These are phyloP conservation scores for Azolla pinnata DNA, from an alignment of 75 land plant genomes.

Conservation along the genomic window DNA sequence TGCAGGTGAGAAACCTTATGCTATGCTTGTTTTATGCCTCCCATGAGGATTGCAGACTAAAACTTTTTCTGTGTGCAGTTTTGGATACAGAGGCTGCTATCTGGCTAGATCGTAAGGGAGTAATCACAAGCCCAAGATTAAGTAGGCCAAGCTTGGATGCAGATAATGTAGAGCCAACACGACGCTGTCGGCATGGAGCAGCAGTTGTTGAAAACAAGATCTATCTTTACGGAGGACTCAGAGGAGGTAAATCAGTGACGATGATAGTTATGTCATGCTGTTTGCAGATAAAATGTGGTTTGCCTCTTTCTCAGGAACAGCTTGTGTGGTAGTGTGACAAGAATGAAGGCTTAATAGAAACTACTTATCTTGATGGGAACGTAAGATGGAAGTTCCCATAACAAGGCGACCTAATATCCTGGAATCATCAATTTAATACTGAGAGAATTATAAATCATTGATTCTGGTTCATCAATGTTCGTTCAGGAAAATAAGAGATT, in stretches of 20 bases:
- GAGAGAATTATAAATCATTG: too few relatives aligned
- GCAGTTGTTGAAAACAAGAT: conserved; percentile 65
- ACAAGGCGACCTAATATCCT: too few relatives aligned
- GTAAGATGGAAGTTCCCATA: too few relatives aligned
- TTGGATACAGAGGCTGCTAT: conserved; percentile 81
- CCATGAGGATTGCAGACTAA: too few relatives aligned
- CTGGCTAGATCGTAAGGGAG: conserved; percentile 76
- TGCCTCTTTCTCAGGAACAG: neutral
- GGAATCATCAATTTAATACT: too few relatives aligned
- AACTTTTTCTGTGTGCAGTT: conserved; percentile 31
- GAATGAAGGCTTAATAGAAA: too few relatives aligned
- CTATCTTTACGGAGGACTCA: conserved; percentile 76
- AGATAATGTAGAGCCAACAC: conserved; percentile 57
- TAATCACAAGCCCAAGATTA: conserved; percentile 53
- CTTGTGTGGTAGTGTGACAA: neutral
- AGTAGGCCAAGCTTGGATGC: conserved; percentile 24
- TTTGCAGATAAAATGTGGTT: neutral
- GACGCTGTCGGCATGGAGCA: conserved; percentile 87
- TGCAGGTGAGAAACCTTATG: conserved; percentile 63
- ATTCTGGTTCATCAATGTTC: too few relatives aligned
- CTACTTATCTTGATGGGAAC: too few relatives aligned
- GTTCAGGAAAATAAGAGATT: too few relatives aligned
- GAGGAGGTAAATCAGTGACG: conserved; percentile 67
- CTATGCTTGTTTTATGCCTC: too few relatives aligned
- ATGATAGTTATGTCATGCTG: too few relatives aligned